Evolutionary conservation across 2,329 filamentous ascomycete species (phyloP), one percentile per base, ranked within the genome.

Genomic region (Talaromyces sp.): DNA sequence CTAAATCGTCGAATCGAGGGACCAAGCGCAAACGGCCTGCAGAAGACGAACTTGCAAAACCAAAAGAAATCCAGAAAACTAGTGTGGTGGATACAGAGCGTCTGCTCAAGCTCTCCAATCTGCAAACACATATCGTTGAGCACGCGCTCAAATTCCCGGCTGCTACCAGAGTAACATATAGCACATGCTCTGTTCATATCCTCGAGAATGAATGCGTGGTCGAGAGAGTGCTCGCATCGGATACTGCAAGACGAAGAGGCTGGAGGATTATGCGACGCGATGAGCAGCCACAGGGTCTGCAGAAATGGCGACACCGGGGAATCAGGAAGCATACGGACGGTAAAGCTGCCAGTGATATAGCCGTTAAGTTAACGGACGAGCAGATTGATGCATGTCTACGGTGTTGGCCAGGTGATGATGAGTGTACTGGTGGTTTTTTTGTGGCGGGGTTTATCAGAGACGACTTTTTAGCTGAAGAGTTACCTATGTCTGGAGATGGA

Each of bases 371-470:
- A 79, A 80, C 67, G 70, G 83, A 82, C 1, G 78, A 86, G 58
- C 71, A 81, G 44, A 75, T 81, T 5, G 88, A 93, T 28, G 90
- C 84, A 2, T 96, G 92, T 71, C 88, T 97, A 62, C 82, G 93
- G 63, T 91, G 91, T 35, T 88, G 90, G 74, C 90, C 93, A 69
- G 90, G 86, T 28, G 92, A 93, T 68, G 88, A 87, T 9, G 85
- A 89, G 66, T 92, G 92, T 0, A 90, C 93, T 0, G 96, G 97
- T 85, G 93, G 95, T 0, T 98, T 99, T 76, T 99, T 99, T 69
- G 90, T 97, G 21, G 92, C 87, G n/a, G 91, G 84, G 0, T 96
- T 99, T 75, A 83, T 91, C 2, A 82, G 90, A 60, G 84, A 89
- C 74, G 63, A 70, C 72, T 66, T 77, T 75, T 18, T 76, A 74